Evolutionary conservation across 2,329 filamentous ascomycete species (phyloP).

Genomic region (Curvularia sp.): DNA sequence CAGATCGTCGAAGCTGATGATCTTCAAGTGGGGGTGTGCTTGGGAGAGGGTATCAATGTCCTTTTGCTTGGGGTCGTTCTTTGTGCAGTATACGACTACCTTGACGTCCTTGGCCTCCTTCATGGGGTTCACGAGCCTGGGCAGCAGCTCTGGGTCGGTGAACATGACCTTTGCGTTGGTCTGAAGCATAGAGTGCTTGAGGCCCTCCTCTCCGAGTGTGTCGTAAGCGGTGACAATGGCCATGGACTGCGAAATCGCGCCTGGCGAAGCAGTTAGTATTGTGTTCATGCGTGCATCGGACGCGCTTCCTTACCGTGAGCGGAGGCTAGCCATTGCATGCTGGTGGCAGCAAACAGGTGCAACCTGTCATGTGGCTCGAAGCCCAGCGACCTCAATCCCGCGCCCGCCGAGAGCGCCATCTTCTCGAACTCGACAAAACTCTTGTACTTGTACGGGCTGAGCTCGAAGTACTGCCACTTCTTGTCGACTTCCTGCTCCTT

Average conservation of each 20-base stretch:
- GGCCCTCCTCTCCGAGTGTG: conserved; percentile 82
- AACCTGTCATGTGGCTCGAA: conserved; percentile 71
- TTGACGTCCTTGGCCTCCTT: conserved; percentile 64
- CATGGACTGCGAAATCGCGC: conserved; percentile 81
- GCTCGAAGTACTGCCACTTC: conserved; percentile 90
- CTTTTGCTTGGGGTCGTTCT: conserved; percentile 59
- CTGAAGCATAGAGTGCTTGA: conserved; percentile 85
- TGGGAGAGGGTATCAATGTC: conserved; percentile 63
- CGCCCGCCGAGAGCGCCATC: conserved; percentile 71
- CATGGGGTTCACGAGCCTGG: conserved; percentile 61
- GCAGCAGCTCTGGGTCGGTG: conserved; percentile 77
- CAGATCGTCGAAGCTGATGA: conserved; percentile 65
- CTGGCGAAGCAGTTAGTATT: conserved; percentile 40
- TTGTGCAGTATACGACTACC: conserved; percentile 66
- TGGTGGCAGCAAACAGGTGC: conserved; percentile 83
- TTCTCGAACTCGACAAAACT: conserved; percentile 82
- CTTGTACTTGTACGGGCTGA: conserved; percentile 76
- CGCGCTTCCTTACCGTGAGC: conserved; percentile 66
- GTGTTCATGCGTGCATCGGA: not conserved
- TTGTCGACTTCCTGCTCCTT: conserved; percentile 82
- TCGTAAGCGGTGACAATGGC: conserved; percentile 95
- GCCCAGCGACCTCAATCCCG: conserved; percentile 77
- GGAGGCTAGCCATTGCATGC: conserved; percentile 82
- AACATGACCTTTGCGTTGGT: conserved; percentile 84
- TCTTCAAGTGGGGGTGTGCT: conserved; percentile 61